Base-by-base conservation (phyloP, 305 asterid species). In the Solanum aculeatissimum region DNA sequence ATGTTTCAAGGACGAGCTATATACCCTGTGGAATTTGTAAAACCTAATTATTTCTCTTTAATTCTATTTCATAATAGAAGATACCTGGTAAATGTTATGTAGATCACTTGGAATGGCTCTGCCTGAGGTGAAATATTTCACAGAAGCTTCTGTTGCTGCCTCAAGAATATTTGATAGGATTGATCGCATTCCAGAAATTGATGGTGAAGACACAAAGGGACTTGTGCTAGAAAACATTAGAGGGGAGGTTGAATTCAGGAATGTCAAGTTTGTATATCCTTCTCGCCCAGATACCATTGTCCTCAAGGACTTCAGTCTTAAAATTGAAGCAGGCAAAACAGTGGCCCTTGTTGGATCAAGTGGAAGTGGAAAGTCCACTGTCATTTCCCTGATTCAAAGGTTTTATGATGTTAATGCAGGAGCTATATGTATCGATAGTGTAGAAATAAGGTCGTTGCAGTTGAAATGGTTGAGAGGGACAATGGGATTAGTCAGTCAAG, bases 401-500 rank as follows among this genome's bases (percentile, higher is more conserved):
- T 95, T 94, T 71, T 95, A 95, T 69, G 98, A 95, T 81, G 91
- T 93, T 0, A 87, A 3, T 62, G 84, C 86, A 55, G 99, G 99
- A 27, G 15, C 60, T 5, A 89, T 95, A 18, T 82, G 93, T 15
- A 60, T 95, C 23, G 98, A 94, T 86, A 95, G 97, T 0, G 92
- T 86, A 4, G 97, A 95, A 45, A 94, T 94, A 66, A 89, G 63
- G 77, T 83, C 75, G 2, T n/a, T 95, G 85, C 94, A 90, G 88
- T 38, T 95, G 89, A 93, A 94, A 85, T 95, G 97, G 98, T 65
- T 95, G 78, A 92, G 99, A 80, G 89, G 87, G 72, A 91, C 89
- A 43, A 95, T 94, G 99, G 98, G 98, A 6, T 83, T 95, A 54
- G 99, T 95, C 57, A 94, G 99, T 87, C 99, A 95, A 87, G 97